Base-by-base conservation (phyloP, 1,284 basidiomycete species). In the Entoloma clypeatum region DNA sequence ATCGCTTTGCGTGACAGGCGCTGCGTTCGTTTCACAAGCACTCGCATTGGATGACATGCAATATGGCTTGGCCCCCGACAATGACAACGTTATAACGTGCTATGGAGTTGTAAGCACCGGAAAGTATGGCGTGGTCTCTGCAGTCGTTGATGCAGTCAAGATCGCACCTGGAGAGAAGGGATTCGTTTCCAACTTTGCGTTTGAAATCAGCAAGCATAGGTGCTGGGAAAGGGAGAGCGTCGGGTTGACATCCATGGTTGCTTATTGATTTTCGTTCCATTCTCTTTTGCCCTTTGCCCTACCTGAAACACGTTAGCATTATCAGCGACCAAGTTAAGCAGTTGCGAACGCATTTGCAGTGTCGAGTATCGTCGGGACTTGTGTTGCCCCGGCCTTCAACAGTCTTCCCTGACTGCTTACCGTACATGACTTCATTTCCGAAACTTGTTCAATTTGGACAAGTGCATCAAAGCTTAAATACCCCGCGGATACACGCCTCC, bases 71-170 rank as follows among this genome's bases (percentile, higher is more conserved):
- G 49, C 65, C 16, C 52, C 51, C 2, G 52, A 51, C 25, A 65
- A 56, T 40, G 61, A 68, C 39, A 57, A 62, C 7, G 72, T 79
- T 13, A 65, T 70, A 3, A 55, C 62, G 3, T 80, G 75, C 4
- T 83, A 79, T 49, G 81, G 79, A 1, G 73, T 85, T 4, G 74
- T 83, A 9, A 80, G 79, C 7, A 68, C 73, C 0, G 73, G 75
- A 11, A 70, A 66, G 41, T 74, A 79, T 48, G 64, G 59, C 30
- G 38, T 63, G 0, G 50, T 59, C 9, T 68, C 70, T 7, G 68
- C 65, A 5, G 53, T 61, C 0, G 57, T 60, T 3, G 76, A 78
- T 46, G 57, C 56, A 1, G 45, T 75, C 14, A 64, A 64, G 31
- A 70, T 81, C 36, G 65, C 58, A 10, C 61, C 59, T 18, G 68